phyloP scores from a whole-genome alignment of 441 rosid species.

The Lepidium campestre region DNA sequence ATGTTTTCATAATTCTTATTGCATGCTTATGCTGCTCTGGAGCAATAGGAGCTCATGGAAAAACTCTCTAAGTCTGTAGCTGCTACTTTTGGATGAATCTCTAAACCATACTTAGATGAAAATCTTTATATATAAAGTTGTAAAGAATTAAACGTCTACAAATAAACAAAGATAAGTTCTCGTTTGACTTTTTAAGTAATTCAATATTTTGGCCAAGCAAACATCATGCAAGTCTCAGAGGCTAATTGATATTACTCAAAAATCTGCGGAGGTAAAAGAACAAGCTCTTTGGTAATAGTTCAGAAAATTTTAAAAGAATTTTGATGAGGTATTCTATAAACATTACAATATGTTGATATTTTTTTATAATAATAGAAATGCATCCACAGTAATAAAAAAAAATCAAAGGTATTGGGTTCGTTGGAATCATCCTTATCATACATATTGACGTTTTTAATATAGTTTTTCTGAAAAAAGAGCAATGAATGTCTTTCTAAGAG shows the following conservation, averaged over 20 bases:
- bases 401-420: too few species aligned
- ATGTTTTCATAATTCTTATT: not conserved
- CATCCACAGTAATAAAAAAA: too few species aligned
- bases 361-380: too few species aligned
- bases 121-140: not conserved
- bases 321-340: not conserved
- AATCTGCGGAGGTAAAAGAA: not conserved
- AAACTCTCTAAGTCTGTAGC: conserved; percentile 72
- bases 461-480: too few species aligned
- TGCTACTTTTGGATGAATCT: conserved; percentile 25
- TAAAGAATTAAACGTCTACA: not conserved
- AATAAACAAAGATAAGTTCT: not conserved
- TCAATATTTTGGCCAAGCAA: not conserved
- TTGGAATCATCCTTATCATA: too few species aligned
- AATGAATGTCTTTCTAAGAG: too few species aligned
- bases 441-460: too few species aligned
- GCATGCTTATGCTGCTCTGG: conserved; percentile 74
- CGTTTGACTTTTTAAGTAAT: not conserved
- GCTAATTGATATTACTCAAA: not conserved
- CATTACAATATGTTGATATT: too few species aligned
- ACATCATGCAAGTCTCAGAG: not conserved
- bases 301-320: not conserved
- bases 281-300: not conserved
- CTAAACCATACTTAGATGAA: not conserved
- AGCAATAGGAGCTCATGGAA: conserved; percentile 85